Conservation (phyloP, 164 flowering plant genomes). For the Tinospora cordifolia region DNA sequence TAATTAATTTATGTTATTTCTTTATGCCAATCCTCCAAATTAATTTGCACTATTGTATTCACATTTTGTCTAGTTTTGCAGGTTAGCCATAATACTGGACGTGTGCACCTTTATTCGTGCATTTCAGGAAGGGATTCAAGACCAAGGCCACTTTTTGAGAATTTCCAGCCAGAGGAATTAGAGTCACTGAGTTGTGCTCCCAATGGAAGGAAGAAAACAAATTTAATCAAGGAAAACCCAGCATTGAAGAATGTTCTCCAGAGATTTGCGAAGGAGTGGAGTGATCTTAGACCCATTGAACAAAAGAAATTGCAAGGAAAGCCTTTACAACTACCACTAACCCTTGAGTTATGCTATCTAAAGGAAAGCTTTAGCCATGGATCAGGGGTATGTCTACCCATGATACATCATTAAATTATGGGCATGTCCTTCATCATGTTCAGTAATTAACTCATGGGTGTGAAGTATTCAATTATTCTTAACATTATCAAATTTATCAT, state of each 20-base stretch:
- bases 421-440: not conserved
- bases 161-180: constrained; percentile 71
- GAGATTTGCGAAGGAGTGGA: constrained; percentile 65
- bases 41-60: not conserved
- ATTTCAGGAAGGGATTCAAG: constrained; percentile 51
- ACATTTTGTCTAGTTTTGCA: constrained; percentile 19
- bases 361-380: constrained; percentile 63
- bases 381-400: constrained; percentile 37
- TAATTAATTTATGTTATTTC: too few species aligned
- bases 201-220: constrained; percentile 20
- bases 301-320: constrained; percentile 57
- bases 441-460: not conserved
- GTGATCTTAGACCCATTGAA: constrained; percentile 56
- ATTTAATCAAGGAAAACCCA: constrained; percentile 32
- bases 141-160: constrained; percentile 66
- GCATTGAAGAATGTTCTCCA: constrained; percentile 33
- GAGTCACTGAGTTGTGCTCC: constrained; percentile 26
- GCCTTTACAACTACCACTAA: constrained; percentile 77
- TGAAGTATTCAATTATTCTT: not conserved
- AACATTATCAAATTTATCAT: not conserved
- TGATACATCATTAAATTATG: not conserved
- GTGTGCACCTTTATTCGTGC: constrained; percentile 81
- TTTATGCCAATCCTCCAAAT: not conserved
- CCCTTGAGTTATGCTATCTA: constrained; percentile 61
- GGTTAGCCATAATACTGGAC: constrained; percentile 85